phyloP scores from a whole-genome alignment of 2,329 filamentous ascomycete species.

The Lachnellula occidentalis region DNA sequence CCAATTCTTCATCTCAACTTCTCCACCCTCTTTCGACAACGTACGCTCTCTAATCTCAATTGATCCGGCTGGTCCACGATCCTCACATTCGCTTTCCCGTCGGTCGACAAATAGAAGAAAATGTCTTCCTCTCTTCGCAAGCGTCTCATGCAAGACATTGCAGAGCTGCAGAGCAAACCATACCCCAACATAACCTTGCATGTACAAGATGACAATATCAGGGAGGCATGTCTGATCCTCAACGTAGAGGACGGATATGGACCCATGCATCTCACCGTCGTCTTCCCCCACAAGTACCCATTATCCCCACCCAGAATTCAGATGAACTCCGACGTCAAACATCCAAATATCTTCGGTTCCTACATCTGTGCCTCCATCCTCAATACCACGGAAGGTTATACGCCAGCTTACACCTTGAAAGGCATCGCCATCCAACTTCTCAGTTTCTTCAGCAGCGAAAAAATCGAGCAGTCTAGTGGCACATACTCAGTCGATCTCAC shows the following conservation, averaged over 20 bases:
- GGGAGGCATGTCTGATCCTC: constrained; percentile 39
- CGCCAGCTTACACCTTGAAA: constrained; percentile 46
- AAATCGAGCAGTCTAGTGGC: constrained; percentile 37
- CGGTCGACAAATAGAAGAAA: not conserved
- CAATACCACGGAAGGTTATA: constrained; percentile 38
- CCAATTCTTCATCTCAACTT: not conserved
- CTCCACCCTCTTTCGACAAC: not conserved
- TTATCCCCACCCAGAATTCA: constrained; percentile 34
- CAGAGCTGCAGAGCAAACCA: constrained; percentile 39
- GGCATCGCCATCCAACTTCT: constrained; percentile 46
- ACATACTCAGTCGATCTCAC: constrained; percentile 22
- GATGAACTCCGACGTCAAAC: constrained; percentile 38
- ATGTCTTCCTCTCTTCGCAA: constrained; percentile 7
- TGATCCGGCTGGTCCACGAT: not conserved
- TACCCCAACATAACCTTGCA: constrained; percentile 43
- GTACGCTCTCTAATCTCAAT: not conserved
- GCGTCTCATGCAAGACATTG: constrained; percentile 40
- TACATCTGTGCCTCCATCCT: constrained; percentile 46
- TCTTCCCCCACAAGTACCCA: constrained; percentile 35
- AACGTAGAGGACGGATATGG: constrained; percentile 33
- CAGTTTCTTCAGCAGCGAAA: constrained; percentile 45
- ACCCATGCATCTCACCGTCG: constrained; percentile 40
- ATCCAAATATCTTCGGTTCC: constrained; percentile 40
- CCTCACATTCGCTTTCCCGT: not conserved
- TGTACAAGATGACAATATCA: constrained; percentile 33